phyloP scores from a whole-genome alignment of 192 early-diverging fungal species.

The Coemansia sp. region DNA sequence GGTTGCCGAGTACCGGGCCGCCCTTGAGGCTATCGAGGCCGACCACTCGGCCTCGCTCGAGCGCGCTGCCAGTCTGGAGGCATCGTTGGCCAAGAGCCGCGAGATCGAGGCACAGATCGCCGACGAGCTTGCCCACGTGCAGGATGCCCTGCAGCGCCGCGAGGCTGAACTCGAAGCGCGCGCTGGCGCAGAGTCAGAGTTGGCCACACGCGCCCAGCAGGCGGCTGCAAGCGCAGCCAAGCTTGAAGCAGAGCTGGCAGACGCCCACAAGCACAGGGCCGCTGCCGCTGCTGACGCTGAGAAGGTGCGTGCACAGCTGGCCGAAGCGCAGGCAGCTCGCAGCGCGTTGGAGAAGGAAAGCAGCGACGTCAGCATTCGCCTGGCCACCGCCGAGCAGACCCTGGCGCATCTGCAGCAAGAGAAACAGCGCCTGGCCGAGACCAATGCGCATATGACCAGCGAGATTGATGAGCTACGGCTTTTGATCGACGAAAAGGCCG shows the following conservation, averaged over 20 bases:
- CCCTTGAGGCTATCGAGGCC: constrained; percentile 27
- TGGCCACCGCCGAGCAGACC: constrained; percentile 57
- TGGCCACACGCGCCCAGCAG: constrained; percentile 21
- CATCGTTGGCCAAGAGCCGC: constrained; percentile 20
- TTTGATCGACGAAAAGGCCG: constrained; percentile 61
- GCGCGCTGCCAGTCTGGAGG: constrained; percentile 28
- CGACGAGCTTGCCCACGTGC: constrained; percentile 22
- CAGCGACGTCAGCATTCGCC: constrained; percentile 60
- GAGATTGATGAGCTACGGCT: constrained; percentile 58
- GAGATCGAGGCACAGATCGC: constrained; percentile 22
- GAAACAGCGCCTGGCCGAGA: constrained; percentile 37
- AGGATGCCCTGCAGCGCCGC: constrained; percentile 17
- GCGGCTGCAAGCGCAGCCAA: constrained; percentile 12
- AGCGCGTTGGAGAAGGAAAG: constrained; percentile 61
- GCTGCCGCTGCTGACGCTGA: constrained; percentile 9
- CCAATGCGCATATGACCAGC: constrained; percentile 43
- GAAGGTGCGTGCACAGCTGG: constrained; percentile 18
- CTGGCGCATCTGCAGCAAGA: constrained; percentile 38
- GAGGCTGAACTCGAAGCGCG: constrained; percentile 27
- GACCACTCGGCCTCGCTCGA: constrained; percentile 28
- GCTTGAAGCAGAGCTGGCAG: constrained; percentile 23
- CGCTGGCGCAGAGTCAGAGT: constrained; percentile 19
- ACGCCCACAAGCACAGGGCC: constrained; percentile 13
- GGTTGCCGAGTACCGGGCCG: constrained; percentile 38
- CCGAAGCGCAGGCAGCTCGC: constrained; percentile 12